Base-by-base conservation (phyloP, 371 early-diverging fungal species). In the Mortierella sp. region DNA sequence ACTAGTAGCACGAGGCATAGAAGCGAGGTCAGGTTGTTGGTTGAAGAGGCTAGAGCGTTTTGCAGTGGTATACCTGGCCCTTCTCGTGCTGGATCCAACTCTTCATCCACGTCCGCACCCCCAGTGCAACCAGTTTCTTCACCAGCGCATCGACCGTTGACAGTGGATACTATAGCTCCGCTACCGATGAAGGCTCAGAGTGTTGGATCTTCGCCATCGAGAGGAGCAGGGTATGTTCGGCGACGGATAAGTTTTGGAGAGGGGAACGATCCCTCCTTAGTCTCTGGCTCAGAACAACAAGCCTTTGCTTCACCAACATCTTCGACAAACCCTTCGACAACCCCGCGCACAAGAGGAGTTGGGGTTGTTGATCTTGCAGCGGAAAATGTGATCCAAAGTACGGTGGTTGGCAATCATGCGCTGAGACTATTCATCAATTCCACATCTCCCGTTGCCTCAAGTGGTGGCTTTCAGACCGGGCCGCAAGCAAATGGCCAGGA, bases 11-110 rank as follows among this genome's bases (percentile, higher is more conserved):
- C 24, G 37, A 60, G 68, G 16, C 37, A 60, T 26, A 30, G 61
- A 51, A 61, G 62, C 10, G 72, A 60, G 11, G 26, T 74, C 12
- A 24, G 45, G 3, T 58, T 79, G 14, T 49, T 81, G 55, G 81
- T 81, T 5, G 55, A 81, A 37, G 81, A 81, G 49, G 81, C 81
- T 0, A 68, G 81, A 5, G 81, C 68, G 26, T 81, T 81, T 28
- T 81, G 81, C 30, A 71, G 70, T 49, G 68, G 73, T n/a, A 30
- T 62, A 12, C 69, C 62, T 14, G 62, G 55, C 2, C 58, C 64
- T 20, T 16, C 58, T 3, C 63, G 70, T 28, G 35, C 49, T 49
- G 35, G 62, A 30, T 28, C 60, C 9, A 60, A 10, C 37, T 18
- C 61, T 45, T 39, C 67, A 10, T 11, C 58, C 0, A 40, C 22